These are phyloP conservation scores for Xylaria acuta DNA, from an alignment of 495 filamentous ascomycete genomes.

Conservation along the genomic window DNA sequence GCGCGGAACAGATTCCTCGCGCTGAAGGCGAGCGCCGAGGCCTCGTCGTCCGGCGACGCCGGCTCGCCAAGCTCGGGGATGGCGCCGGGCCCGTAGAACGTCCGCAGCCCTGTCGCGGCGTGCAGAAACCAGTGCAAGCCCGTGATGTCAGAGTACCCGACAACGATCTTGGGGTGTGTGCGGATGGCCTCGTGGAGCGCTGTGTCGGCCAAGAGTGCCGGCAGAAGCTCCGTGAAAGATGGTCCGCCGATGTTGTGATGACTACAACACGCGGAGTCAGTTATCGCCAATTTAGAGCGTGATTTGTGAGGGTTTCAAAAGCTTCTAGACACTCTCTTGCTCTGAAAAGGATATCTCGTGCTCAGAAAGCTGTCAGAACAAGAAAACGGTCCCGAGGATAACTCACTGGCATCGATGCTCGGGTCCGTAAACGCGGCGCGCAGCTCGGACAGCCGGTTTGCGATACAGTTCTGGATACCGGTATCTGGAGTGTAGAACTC, in stretches of 20 bases:
- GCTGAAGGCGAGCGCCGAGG: constrained; percentile 29
- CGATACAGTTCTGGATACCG: constrained; percentile 31
- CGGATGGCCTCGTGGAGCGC: constrained; percentile 35
- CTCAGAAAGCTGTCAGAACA: too few relatives aligned
- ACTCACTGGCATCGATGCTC: constrained; percentile 33
- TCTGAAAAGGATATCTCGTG: too few relatives aligned
- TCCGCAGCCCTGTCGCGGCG: constrained; percentile 40
- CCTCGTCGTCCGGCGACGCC: constrained; percentile 28
- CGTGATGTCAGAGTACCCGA: constrained; percentile 47
- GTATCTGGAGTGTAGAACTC: constrained; percentile 31
- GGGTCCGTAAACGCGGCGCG: constrained; percentile 37
- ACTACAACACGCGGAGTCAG: too few relatives aligned
- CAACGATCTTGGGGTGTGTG: constrained; percentile 44
- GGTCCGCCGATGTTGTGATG: constrained; percentile 43
- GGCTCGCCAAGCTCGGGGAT: constrained; percentile 40
- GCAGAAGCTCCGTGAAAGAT: constrained; percentile 39
- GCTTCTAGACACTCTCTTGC: too few relatives aligned
- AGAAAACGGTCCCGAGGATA: too few relatives aligned
- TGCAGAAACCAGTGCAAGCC: constrained; percentile 43
- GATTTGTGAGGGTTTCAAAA: too few relatives aligned
- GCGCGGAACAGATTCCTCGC: constrained; percentile 27
- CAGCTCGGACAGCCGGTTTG: constrained; percentile 34
- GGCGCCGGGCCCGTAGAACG: constrained; percentile 45
- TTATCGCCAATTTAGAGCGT: too few relatives aligned
- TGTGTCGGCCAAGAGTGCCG: constrained; percentile 36